A percentile compares a stretch with the other conserved stretches of the same genome.
phyloP scores from a whole-genome alignment of 345 rosid genomes.

The Ailanthus altissimus region DNA sequence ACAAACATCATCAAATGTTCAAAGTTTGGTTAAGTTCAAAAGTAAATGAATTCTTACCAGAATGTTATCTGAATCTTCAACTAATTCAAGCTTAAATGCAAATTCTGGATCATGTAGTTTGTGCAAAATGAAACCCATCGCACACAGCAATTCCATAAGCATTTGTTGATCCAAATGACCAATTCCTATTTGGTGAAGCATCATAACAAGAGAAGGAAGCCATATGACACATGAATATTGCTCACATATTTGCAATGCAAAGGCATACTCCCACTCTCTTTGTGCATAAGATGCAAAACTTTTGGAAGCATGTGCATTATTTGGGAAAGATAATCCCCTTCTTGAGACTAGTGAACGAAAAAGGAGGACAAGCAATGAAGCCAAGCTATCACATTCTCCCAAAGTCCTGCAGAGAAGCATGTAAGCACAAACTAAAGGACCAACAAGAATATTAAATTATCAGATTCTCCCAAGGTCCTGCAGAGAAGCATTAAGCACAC shows the following conservation, averaged over 20 bases:
- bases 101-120: constrained; percentile 86
- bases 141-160: constrained; percentile 49
- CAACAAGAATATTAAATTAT: constrained; percentile 17
- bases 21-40: not conserved
- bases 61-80: constrained; percentile 54
- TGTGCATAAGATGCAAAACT: constrained; percentile 37
- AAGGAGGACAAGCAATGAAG: constrained; percentile 73
- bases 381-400: constrained; percentile 79
- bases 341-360: constrained; percentile 61
- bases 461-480: constrained; percentile 82
- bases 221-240: constrained; percentile 75
- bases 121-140: constrained; percentile 56
- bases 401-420: constrained; percentile 57
- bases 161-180: constrained; percentile 38
- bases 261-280: constrained; percentile 83
- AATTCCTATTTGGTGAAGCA: constrained; percentile 50
- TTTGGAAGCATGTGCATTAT: constrained; percentile 30
- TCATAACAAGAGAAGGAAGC: constrained; percentile 76
- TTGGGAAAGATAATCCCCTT: constrained; percentile 45
- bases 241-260: constrained; percentile 73
- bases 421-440: constrained; percentile 17
- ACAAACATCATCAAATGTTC: not conserved
- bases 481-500: constrained; percentile 24
- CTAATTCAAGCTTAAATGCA: constrained; percentile 57
- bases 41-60: constrained; percentile 53